Conservation (phyloP, 257 asterid genomes). For the Salvia rosmarinus region DNA sequence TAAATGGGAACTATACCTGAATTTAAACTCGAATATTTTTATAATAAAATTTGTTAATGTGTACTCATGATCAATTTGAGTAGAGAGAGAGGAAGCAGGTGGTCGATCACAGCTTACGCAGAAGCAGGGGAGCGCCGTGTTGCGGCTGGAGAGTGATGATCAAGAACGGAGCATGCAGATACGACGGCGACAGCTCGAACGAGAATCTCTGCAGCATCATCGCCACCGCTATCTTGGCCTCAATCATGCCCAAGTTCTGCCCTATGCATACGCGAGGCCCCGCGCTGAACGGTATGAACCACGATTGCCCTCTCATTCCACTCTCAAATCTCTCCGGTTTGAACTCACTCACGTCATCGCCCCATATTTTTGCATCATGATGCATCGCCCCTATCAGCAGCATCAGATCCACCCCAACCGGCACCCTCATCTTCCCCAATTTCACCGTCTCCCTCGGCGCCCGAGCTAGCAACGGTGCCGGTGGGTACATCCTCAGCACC, state of each 20-base stretch:
- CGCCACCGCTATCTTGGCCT: slow-evolving; percentile 38
- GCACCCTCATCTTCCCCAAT: slow-evolving; percentile 40
- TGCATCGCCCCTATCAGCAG: slow-evolving; percentile 43
- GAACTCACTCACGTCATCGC: slow-evolving; percentile 46
- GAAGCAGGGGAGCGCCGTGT: slow-evolving; percentile 42
- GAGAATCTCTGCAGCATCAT: slow-evolving; percentile 45
- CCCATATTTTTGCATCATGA: slow-evolving; percentile 47
- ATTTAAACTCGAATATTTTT: no score
- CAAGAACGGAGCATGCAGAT: slow-evolving; percentile 49
- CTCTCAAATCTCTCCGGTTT: slow-evolving; percentile 52
- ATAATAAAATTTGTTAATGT: no score
- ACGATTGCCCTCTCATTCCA: slow-evolving; percentile 36
- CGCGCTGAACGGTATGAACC: slow-evolving; percentile 43
- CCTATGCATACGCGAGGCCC: slow-evolving; percentile 56
- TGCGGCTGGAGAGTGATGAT: slow-evolving; percentile 57
- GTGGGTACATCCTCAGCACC: slow-evolving; percentile 47
- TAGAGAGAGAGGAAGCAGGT: no score
- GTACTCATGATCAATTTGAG: no score
- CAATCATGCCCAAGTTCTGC: slow-evolving; percentile 46
- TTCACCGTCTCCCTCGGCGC: slow-evolving; percentile 28
- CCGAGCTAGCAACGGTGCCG: slow-evolving; percentile 36
- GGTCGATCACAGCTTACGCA: no score
- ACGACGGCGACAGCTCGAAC: slow-evolving; percentile 46
- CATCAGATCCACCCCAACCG: slow-evolving; percentile 40
- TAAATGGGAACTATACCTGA: no score